Conservation (phyloP, 2,329 filamentous ascomycete genomes). For the Taxawa tesnikishii region DNA sequence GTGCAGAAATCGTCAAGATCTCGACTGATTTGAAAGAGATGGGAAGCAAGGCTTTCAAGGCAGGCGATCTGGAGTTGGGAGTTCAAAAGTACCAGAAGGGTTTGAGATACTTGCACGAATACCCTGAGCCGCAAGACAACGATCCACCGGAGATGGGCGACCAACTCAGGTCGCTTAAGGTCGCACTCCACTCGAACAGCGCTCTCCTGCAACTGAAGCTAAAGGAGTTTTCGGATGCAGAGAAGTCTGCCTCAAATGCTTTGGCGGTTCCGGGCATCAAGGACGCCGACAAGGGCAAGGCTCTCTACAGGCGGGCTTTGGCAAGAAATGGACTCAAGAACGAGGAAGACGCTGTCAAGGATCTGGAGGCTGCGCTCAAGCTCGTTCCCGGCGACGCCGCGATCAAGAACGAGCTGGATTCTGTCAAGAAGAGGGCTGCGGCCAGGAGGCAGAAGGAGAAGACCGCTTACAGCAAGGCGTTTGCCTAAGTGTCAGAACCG, state of each 20-base stretch:
- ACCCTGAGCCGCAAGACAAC: constrained; percentile 55
- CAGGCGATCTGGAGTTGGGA: constrained; percentile 54
- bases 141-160: constrained; percentile 56
- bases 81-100: constrained; percentile 93
- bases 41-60: constrained; percentile 88
- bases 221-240: constrained; percentile 55
- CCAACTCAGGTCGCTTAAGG: constrained; percentile 61
- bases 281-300: constrained; percentile 78
- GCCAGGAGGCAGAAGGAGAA: constrained; percentile 78
- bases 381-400: constrained; percentile 56
- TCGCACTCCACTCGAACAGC: constrained; percentile 79
- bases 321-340: constrained; percentile 69
- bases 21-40: constrained; percentile 78
- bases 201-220: constrained; percentile 79
- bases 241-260: constrained; percentile 59
- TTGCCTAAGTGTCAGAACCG: constrained; percentile 38
- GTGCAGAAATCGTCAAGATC: constrained; percentile 61
- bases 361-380: constrained; percentile 31
- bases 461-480: constrained; percentile 87
- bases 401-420: constrained; percentile 60
- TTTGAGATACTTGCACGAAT: constrained; percentile 77
- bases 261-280: constrained; percentile 52
- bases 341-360: constrained; percentile 57
- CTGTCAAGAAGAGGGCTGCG: constrained; percentile 64
- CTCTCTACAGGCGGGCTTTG: constrained; percentile 68